Base-by-base conservation (phyloP, 768 basidiomycete species). In the Amanita jacksonii region DNA sequence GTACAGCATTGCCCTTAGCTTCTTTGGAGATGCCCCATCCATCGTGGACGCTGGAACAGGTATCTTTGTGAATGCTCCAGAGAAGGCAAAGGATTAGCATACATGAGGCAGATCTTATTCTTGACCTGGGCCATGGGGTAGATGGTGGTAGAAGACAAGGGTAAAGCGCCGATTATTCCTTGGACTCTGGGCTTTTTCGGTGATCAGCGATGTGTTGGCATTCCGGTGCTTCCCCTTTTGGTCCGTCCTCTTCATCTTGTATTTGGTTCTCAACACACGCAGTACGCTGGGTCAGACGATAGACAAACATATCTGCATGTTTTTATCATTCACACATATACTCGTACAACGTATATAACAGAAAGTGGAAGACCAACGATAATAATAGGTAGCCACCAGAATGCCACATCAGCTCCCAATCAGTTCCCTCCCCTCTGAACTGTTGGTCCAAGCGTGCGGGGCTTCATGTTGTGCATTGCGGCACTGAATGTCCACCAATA, bases 391-490 rank as follows among this genome's bases (percentile, higher is more conserved):
- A 28, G 12, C 27, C 27, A 28, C 20, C 31, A 27, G 41, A 42
- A 28, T 7, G 57, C 61, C 64, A 59, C 59, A 68, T 81, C 83
- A 87, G 85, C 85, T 88, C 86, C 86, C 85, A 87, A 85, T 88
- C 86, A 80, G 70, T 77, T 75, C 62, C 62, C 64, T 69, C 70
- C 74, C 70, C 71, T 64, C 58, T 66, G 70, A 76, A 75, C 76
- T 79, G 84, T 92, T 91, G 89, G 89, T 91, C 73, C 72, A 92
- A 92, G 89, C 89, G 89, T 92, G 89, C 90, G 89, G 82, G 85
- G 84, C 89, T 89, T 84, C 80, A 72, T 90, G 78, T 85, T 79
- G 62, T 90, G 89, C 87, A 83, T 82, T 79, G 70, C 75, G 74
- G 58, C 53, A 64, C 52, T 42, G n/a, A n/a, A n/a, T 40, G 22